These are phyloP conservation scores for Laburnicola sp. DNA, from an alignment of 2,329 filamentous ascomycete genomes.

Conservation along the genomic window DNA sequence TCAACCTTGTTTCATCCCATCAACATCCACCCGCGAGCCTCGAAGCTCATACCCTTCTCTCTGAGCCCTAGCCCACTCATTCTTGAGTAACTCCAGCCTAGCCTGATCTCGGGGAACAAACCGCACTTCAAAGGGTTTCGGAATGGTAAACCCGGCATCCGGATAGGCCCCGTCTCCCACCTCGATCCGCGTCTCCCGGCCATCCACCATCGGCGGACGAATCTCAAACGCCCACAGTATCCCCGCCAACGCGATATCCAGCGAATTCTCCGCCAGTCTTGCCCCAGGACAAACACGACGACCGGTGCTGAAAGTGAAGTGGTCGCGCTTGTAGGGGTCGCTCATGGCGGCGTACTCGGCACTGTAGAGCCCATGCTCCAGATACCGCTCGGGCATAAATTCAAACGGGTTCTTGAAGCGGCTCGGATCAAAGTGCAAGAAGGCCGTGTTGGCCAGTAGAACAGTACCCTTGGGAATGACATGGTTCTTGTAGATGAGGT, in stretches of 20 bases:
- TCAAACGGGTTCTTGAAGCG: conserved; percentile 28
- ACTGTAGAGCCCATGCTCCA: conserved; percentile 17
- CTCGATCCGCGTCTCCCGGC: conserved; percentile 12
- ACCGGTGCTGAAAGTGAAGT: conserved; percentile 30
- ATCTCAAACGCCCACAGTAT: conserved; percentile 35
- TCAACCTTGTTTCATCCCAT: conserved; percentile 13
- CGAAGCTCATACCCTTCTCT: conserved; percentile 21
- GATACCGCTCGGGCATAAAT: conserved; percentile 37
- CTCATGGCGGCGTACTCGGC: conserved; percentile 27
- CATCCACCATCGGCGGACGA: conserved; percentile 13
- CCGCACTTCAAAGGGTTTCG: conserved; percentile 26
- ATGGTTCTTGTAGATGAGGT: conserved; percentile 36
- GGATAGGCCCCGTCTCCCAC: conserved; percentile 15
- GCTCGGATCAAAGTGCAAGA: conserved; percentile 31
- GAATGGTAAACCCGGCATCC: background rate
- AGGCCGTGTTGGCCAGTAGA: conserved; percentile 22
- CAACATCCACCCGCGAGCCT: conserved; percentile 18
- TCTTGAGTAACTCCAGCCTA: conserved; percentile 15
- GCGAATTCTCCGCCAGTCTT: conserved; percentile 27
- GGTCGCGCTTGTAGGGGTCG: conserved; percentile 29
- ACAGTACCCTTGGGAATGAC: conserved; percentile 41
- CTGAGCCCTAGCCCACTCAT: conserved; percentile 24
- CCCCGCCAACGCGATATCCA: conserved; percentile 22
- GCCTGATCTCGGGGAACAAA: conserved; percentile 25
- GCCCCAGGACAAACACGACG: conserved; percentile 29